Evolutionary conservation across 164 flowering plant genomes (phyloP).

Genomic region (Akebia trifoliata): DNA sequence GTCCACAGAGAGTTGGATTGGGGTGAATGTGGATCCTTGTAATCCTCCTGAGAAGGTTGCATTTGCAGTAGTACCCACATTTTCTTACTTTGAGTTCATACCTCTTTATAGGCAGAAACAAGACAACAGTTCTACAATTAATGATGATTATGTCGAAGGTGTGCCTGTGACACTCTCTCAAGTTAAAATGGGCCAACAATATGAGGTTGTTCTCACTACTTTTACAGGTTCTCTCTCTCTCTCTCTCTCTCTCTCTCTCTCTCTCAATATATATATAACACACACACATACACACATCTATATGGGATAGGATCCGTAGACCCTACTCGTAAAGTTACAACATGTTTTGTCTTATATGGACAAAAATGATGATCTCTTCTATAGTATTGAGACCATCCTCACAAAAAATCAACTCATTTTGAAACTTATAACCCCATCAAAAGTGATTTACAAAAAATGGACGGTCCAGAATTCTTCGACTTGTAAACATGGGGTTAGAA

Average conservation of each 20-base stretch:
- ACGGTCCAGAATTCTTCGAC: no score
- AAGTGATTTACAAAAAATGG: no score
- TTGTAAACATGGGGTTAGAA: no score
- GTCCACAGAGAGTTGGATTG: slow-evolving; percentile 91
- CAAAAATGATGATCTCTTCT: no score
- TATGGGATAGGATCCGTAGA: no score
- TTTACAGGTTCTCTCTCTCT: slow-evolving; percentile 56
- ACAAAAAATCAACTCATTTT: no score
- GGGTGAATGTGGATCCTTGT: slow-evolving; percentile 69
- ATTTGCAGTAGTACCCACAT: slow-evolving; percentile 75
- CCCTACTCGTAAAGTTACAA: no score
- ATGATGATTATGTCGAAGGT: slow-evolving; percentile 68
- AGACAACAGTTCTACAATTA: slow-evolving; percentile 8
- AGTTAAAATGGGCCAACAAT: slow-evolving; percentile 67
- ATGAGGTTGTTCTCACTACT: slow-evolving; percentile 87
- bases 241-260: slow-evolving; percentile 9
- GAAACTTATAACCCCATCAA: no score
- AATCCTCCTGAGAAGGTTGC: slow-evolving; percentile 63
- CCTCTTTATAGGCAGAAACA: slow-evolving; percentile 52
- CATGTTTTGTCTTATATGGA: no score
- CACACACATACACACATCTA: no score
- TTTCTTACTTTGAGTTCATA: slow-evolving; percentile 86
- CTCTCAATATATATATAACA: no score
- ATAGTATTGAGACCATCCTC: no score
- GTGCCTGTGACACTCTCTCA: slow-evolving; percentile 63